A percentile compares a stretch with the other conserved stretches of the same genome.
phyloP scores from a whole-genome alignment of 257 asterid species.

The Rhazya stricta region DNA sequence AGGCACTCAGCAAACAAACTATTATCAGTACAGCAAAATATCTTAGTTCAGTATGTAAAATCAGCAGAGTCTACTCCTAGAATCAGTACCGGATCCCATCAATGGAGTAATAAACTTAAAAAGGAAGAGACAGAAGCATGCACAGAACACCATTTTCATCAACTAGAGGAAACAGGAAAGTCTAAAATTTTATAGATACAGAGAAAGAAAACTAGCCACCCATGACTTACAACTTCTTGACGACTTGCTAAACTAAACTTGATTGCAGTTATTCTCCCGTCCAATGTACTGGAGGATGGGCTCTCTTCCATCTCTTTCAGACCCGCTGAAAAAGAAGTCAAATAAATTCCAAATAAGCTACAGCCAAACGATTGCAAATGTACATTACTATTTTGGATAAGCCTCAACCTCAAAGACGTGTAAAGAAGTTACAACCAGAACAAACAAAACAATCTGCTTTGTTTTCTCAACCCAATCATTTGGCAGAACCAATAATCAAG shows the following conservation, averaged over 20 bases:
- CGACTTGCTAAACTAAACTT: conserved; percentile 69
- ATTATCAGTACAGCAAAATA: neutral
- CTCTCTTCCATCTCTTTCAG: conserved; percentile 54
- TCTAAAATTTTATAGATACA: neutral
- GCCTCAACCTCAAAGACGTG: neutral
- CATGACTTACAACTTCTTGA: conserved; percentile 71
- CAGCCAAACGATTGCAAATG: neutral
- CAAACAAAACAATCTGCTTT: neutral
- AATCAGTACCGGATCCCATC: neutral
- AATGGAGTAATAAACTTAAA: neutral
- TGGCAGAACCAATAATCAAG: neutral
- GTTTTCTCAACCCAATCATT: neutral
- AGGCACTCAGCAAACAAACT: neutral
- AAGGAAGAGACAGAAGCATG: neutral
- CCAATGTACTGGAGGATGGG: conserved; percentile 31
- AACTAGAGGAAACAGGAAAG: neutral
- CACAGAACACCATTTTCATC: neutral
- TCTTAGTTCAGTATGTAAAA: neutral
- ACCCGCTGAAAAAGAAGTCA: neutral
- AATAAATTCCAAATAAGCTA: neutral
- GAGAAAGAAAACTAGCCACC: conserved; percentile 8
- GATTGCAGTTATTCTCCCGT: conserved; percentile 56
- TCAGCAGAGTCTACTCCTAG: neutral
- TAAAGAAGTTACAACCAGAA: neutral
- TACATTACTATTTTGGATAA: neutral